Conservation (phyloP, 176 grass and related monocot genomes). For the Themeda triandra region DNA sequence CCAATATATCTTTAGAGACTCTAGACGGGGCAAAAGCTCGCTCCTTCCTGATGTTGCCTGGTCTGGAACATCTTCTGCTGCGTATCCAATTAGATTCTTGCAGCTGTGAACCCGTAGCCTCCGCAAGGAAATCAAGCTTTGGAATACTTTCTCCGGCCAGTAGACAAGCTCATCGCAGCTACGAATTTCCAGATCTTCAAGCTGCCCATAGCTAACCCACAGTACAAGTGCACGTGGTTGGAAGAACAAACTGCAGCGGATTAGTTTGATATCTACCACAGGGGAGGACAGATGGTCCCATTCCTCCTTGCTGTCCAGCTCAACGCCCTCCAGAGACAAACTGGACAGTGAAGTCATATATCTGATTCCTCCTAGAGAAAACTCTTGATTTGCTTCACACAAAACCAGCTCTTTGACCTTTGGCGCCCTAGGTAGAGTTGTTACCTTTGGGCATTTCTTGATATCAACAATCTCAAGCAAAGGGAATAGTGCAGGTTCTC, state of each 20-base stretch:
- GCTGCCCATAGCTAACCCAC: not conserved
- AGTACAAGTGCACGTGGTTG: not conserved
- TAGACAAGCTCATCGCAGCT: not conserved
- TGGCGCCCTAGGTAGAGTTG: not conserved
- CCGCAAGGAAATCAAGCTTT: not conserved
- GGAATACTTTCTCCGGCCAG: not conserved
- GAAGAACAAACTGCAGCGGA: not conserved
- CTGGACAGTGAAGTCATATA: not conserved
- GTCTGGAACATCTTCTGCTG: not conserved
- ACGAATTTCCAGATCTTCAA: accelerated
- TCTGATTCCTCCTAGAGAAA: not conserved
- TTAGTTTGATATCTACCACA: not conserved
- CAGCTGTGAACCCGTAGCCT: accelerated
- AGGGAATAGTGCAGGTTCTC: not conserved
- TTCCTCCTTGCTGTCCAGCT: not conserved
- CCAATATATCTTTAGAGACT: not conserved
- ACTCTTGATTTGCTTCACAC: not conserved
- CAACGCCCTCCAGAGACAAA: not conserved
- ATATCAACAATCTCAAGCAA: not conserved
- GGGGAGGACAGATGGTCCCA: not conserved
- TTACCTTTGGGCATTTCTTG: not conserved
- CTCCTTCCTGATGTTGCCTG: not conserved
- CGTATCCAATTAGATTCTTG: not conserved
- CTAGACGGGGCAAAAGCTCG: not conserved
- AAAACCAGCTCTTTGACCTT: not conserved